Evolutionary conservation across 768 basidiomycete species (phyloP).

Genomic region (Pleurotus djamor): DNA sequence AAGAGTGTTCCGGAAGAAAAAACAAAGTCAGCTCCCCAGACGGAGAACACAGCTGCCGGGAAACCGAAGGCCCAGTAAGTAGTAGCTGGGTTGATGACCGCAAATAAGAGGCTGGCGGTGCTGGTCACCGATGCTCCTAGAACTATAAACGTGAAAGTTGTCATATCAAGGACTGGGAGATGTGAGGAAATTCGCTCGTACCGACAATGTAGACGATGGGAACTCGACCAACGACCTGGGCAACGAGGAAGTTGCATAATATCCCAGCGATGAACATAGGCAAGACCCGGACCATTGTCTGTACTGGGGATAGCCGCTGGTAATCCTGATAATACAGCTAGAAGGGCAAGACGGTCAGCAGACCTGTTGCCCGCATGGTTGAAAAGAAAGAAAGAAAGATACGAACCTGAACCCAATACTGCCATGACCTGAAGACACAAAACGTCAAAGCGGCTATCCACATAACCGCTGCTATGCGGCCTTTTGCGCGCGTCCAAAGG

Average conservation of each 20-base stretch:
- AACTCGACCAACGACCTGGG: conserved; percentile 41
- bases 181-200: conserved; percentile 16
- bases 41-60: conserved; percentile 51
- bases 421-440: conserved; percentile 55
- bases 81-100: conserved; percentile 42
- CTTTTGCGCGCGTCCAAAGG: conserved; percentile 61
- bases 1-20: conserved; percentile 58
- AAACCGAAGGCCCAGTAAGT: conserved; percentile 64
- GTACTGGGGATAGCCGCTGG: conserved; percentile 39
- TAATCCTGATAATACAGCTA: conserved; percentile 61
- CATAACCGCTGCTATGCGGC: conserved; percentile 61
- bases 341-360: no score
- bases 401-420: conserved; percentile 30
- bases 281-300: conserved; percentile 50
- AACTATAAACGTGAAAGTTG: neutral
- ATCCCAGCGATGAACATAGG: conserved; percentile 56
- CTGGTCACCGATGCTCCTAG: conserved; percentile 47
- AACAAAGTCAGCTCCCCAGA: conserved; percentile 61
- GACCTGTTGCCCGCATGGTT: no score
- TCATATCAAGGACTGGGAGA: no score
- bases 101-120: conserved; percentile 49
- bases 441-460: conserved; percentile 63
- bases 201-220: conserved; percentile 44
- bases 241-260: conserved; percentile 50
- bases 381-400: neutral